phyloP scores from a whole-genome alignment of 345 rosid species.

The Eucalyptus erythrocorys region DNA sequence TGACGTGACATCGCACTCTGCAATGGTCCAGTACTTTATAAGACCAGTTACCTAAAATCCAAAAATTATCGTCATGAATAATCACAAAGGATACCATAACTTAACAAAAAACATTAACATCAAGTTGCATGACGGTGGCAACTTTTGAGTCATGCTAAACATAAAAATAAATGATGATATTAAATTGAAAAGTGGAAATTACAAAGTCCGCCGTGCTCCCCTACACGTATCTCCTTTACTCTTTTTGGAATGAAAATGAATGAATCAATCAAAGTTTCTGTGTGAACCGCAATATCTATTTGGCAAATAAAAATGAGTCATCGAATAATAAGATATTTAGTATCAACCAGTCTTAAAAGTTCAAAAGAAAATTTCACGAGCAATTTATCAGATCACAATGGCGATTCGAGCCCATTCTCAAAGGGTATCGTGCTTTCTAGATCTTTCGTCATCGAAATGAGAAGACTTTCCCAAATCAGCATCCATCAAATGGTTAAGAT shows the following conservation, averaged over 20 bases:
- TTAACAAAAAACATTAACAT: no score
- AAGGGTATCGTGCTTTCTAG: neutral
- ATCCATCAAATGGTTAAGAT: neutral
- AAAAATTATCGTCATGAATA: rapidly evolving
- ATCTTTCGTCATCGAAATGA: neutral
- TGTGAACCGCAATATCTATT: neutral
- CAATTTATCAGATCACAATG: neutral
- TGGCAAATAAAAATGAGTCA: neutral
- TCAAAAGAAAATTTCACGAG: rapidly evolving
- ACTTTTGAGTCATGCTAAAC: neutral
- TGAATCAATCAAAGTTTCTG: rapidly evolving
- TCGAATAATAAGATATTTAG: neutral
- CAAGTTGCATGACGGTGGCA: rapidly evolving
- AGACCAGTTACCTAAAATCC: neutral
- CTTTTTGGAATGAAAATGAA: neutral
- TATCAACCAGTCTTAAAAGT: neutral
- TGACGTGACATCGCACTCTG: neutral
- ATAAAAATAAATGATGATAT: neutral
- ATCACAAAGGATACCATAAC: neutral
- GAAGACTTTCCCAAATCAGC: neutral
- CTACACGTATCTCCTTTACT: neutral
- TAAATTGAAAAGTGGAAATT: neutral
- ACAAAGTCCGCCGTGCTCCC: rapidly evolving
- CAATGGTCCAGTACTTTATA: neutral
- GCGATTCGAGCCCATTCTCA: neutral